Evolutionary conservation across 495 filamentous ascomycete species (phyloP), one percentile per base, ranked within the genome.

Genomic region (Hypoxylon crocopeplum): DNA sequence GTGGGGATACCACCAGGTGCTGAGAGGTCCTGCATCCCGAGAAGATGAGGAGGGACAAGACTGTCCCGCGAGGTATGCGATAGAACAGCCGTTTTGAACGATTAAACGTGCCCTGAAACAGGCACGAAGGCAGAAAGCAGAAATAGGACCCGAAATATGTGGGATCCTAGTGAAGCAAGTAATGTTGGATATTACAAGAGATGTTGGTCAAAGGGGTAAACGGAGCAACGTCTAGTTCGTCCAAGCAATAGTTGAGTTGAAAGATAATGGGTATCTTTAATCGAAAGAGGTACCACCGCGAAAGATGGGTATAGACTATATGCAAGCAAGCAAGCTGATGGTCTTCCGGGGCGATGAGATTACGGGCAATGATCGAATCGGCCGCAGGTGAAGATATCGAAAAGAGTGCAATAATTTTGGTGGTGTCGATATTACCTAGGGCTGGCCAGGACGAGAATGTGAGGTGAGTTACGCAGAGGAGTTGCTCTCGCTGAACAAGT

Each of bases 21-120:
- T 72, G 90, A 85, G 74, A 85, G 84, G 70, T 87, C 84, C 85
- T 94, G 91, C 92, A 96, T 96, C 78, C 84, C 87, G 79, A 91
- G 83, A 72, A 88, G 82, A 80, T 90, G 87, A 74, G 87, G 84
- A 70, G 86, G 85, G 86, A 88, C 84, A 78, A 87, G 80, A 71
- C 76, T 84, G 87, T 90, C 88, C 88, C 85, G 80, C 73, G 79
- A 71, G 68, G 79, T 75, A 71, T 83, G 81, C 66, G 85, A 85
- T 78, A 88, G 73, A 64, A 87, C 82, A 77, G 85, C 86, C 86
- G 86, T 88, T 77, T 79, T 88, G 84, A 82, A 75, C 74, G 72
- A 80, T 83, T 81, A 76, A 44, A 70, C 67, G 79, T 81, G 80
- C 80, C 81, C 66, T 19, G 53, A 63, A 59, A 68, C 47, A 80